Evolutionary conservation across 352 stramenopile genomes (phyloP), one percentile per base, ranked within the genome.

Genomic region (Blastocystis sp.): DNA sequence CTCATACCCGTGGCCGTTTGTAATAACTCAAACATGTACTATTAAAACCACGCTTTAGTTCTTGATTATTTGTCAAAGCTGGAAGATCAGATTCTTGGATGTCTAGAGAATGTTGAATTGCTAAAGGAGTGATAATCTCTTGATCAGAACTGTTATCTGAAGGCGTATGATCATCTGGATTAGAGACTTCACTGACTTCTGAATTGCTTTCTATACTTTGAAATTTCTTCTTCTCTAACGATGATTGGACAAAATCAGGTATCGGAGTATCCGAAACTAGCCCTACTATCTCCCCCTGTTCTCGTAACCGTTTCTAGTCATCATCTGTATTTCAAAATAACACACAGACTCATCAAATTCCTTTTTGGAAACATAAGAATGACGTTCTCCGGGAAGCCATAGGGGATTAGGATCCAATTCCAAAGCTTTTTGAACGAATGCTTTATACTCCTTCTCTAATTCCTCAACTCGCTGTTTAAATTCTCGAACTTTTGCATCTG

Each of bases 391-490:
- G 22, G 73, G 73, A n/a, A 84, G 17, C 73, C 73, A 84, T 51
- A 84, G 56, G n/a, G 73, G 73, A 68, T 84, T 84, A 3, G 73
- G 73, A 69, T 84, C 73, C 15, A 84, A 40, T 51, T 84, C 73
- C 17, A 84, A 53, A 13, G 73, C 73, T 42, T 84, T 84, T 64
- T 84, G 42, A 19, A 84, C 73, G 42, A 84, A 84, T n/a, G 17
- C 44, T 44, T 66, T 44, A 44, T 84, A 84, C 42, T 84, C 73
- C 7, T 27, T 30, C 27, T 48, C 2, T 40, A 68, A 22, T 68
- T 84, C 73, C 15, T 33, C 37, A 24, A 84, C 5, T 17, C 54
- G 73, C 15, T 35, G n/a, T 42, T 64, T 30, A 69, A 84, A 84
- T 27, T 84, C 73, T 3, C 56, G 51, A 13, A 84, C 68, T 51